Conservation (phyloP, 2,329 filamentous ascomycete genomes). For the Anisogramma anomala region DNA sequence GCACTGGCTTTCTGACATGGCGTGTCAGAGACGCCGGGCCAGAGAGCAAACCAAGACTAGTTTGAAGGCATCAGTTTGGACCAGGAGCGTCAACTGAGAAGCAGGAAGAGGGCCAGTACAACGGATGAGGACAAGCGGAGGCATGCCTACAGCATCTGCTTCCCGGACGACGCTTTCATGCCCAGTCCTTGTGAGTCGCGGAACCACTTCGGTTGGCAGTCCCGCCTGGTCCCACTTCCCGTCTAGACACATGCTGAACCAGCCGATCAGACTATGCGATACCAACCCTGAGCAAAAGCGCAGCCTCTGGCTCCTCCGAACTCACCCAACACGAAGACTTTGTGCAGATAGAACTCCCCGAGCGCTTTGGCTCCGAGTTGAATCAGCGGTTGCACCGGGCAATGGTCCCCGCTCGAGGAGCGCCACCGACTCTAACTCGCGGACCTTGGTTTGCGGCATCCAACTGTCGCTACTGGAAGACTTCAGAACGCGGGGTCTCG, state of each 20-base stretch:
- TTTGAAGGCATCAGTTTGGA: conserved; percentile 11
- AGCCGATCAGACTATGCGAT: conserved; percentile 7
- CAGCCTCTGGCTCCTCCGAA: neutral
- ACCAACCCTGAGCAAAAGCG: neutral
- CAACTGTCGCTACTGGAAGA: conserved; percentile 13
- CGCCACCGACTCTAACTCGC: conserved; percentile 11
- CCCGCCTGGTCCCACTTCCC: neutral
- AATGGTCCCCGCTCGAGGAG: conserved; percentile 13
- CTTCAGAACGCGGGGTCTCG: conserved; percentile 3
- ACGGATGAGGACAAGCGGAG: conserved; percentile 15
- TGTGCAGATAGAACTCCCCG: conserved; percentile 10
- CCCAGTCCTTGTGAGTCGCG: conserved; percentile 11
- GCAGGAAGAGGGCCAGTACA: conserved; percentile 8
- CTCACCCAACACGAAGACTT: conserved; percentile 13
- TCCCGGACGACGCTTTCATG: conserved; percentile 10
- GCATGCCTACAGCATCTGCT: conserved; percentile 13
- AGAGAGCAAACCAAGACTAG: neutral
- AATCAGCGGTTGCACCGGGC: conserved; percentile 12
- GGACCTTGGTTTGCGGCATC: conserved; percentile 14
- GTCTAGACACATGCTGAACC: neutral
- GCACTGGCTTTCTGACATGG: conserved; percentile 6
- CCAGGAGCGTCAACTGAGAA: conserved; percentile 8
- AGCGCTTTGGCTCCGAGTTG: conserved; percentile 11
- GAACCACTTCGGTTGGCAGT: too few relatives aligned
- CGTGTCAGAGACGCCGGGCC: conserved; percentile 7